Conservation (phyloP, 2,329 filamentous ascomycete species). For the Cladosporium oxysporum region DNA sequence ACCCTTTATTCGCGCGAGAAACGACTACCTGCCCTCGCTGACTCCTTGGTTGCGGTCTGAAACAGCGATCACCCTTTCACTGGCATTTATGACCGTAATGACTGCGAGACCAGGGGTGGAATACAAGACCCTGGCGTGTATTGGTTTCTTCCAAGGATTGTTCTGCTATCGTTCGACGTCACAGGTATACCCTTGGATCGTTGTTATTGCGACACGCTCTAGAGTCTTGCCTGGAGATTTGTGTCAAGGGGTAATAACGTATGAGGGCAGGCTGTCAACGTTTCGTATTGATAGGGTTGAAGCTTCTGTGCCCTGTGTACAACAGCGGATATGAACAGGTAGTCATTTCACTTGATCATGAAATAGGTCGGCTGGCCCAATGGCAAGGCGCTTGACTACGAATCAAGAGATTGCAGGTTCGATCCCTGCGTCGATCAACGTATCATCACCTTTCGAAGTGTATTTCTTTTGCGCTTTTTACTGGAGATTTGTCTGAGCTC, state of each 20-base stretch:
- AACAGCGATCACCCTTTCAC: conserved; percentile 2
- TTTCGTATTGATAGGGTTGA: not conserved
- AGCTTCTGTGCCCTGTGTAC: too few relatives aligned
- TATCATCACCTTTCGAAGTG: not conserved
- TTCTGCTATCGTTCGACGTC: not conserved
- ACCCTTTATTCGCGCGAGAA: not conserved
- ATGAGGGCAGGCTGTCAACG: not conserved
- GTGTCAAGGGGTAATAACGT: not conserved
- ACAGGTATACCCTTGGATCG: not conserved
- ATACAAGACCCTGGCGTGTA: not conserved
- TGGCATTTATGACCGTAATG: not conserved
- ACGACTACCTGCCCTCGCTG: not conserved
- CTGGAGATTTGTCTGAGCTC: not conserved
- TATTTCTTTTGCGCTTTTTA: not conserved
- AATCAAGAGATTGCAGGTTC: conserved; percentile 25
- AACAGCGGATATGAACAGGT: too few relatives aligned
- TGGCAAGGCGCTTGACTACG: conserved; percentile 62
- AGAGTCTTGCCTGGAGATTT: not conserved
- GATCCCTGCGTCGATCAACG: conserved; percentile 20
- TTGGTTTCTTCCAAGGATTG: not conserved
- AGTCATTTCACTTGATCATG: too few relatives aligned
- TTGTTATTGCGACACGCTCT: not conserved
- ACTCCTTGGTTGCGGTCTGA: not conserved
- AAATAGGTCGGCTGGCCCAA: conserved; percentile 48
- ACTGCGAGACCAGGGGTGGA: not conserved